Evolutionary conservation across 768 basidiomycete species (phyloP), one percentile per base, ranked within the genome.

Genomic region (Psilocybe tampanensis): DNA sequence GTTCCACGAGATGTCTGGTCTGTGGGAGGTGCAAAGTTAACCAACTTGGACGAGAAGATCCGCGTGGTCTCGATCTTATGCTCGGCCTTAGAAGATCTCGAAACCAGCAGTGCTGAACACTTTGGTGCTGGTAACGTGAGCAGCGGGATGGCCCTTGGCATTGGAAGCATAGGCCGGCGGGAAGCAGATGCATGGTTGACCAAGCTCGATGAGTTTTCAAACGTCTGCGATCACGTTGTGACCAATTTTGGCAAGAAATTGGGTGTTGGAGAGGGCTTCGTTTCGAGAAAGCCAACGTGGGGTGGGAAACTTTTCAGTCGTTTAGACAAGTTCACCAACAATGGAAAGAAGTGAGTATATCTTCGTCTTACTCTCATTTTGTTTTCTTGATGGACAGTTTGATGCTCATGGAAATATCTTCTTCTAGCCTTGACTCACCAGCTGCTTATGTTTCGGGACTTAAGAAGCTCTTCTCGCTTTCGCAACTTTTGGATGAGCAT

Each of bases 1-100:
- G 90, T 96, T 24, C 93, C 94, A 13, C 85, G 85, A 54, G 91
- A 92, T 66, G 89, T 95, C 21, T 96, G 94, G 94, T 90, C 91
- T 43, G 90, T 93, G 68, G 89, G 90, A 24, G 93, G 94, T 41
- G 91, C 89, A 26, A 95, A 94, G 70, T 80, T 97, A 47, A 76
- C 78, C 33, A 94, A 91, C 66, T 67, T 94, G 32, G 81, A 86
- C 48, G 92, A 95, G 64, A 95, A 97, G 73, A 85, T 94, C 42
- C 86, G 90, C 36, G 90, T 92, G 52, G 86, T 96, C 39, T 87
- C 88, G 55, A 85, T 93, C 49, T 75, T 96, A 21, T 85, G 84
- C 61, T 82, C 84, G 24, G 92, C 91, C 24, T 76, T 95, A 61
- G 90, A 94, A 60, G 89, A 94, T 51, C 77, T 95, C 48, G 85